phyloP scores from a whole-genome alignment of 2,329 filamentous ascomycete genomes.

The Monilinia fructicola region DNA sequence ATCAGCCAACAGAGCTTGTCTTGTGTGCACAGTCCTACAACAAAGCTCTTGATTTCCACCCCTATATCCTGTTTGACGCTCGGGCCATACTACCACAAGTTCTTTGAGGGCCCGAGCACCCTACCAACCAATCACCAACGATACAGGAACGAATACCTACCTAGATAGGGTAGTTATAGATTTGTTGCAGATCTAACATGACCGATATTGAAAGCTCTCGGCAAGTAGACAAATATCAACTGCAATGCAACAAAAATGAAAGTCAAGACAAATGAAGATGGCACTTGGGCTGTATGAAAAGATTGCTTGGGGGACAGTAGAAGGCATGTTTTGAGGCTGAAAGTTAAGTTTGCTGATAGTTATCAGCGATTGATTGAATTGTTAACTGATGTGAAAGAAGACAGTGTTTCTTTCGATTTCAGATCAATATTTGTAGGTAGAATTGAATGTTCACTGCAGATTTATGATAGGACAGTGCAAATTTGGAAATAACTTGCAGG shows the following conservation, averaged over 20 bases:
- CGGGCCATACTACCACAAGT: no score
- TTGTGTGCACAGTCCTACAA: background rate
- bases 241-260: background rate
- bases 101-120: no score
- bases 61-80: background rate
- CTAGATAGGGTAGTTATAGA: background rate
- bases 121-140: background rate
- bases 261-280: background rate
- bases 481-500: background rate
- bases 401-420: background rate
- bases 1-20: background rate
- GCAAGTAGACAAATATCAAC: background rate
- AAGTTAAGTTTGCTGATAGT: background rate
- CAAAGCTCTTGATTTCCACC: background rate
- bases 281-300: background rate
- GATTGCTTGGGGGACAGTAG: background rate
- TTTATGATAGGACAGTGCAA: accelerated
- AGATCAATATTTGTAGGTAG: background rate
- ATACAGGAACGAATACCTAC: background rate
- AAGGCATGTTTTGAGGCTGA: background rate
- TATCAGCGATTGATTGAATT: background rate
- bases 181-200: background rate
- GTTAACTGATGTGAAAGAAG: background rate
- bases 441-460: background rate
- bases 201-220: no score